Evolutionary conservation across 768 basidiomycete genomes (phyloP).

Genomic region (Russula abietina): DNA sequence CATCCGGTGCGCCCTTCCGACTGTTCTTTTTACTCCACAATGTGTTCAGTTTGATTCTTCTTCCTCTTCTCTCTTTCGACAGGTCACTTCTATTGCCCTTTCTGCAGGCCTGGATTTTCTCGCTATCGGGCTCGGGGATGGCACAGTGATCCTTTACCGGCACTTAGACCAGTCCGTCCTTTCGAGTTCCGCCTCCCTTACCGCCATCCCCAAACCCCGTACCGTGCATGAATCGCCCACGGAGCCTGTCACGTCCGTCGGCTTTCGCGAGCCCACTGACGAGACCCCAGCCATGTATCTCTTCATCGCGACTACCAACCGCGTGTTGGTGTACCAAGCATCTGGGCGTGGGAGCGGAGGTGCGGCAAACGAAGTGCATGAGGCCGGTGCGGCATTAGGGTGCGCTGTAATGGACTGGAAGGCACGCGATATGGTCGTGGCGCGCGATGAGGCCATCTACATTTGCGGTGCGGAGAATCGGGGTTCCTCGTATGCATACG

Average conservation of each 20-base stretch:
- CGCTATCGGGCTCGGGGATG: constrained; percentile 91
- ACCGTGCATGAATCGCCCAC: constrained; percentile 75
- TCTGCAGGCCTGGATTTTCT: constrained; percentile 76
- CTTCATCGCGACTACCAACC: constrained; percentile 84
- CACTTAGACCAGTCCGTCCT: constrained; percentile 87
- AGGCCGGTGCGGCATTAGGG: constrained; percentile 76
- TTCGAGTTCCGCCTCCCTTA: constrained; percentile 55
- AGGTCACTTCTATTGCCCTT: constrained; percentile 59
- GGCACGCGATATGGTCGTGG: constrained; percentile 71
- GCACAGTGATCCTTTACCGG: constrained; percentile 85
- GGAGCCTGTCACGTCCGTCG: constrained; percentile 90
- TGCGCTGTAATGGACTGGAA: constrained; percentile 80
- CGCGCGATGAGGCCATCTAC: constrained; percentile 88
- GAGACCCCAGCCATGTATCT: constrained; percentile 44
- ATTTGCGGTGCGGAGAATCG: constrained; percentile 76
- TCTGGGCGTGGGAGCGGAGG: constrained; percentile 66
- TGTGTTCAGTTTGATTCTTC: constrained; percentile 3
- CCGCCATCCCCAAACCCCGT: constrained; percentile 78
- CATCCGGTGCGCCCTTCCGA: constrained; percentile 51
- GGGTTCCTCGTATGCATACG: constrained; percentile 83
- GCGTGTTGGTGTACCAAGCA: constrained; percentile 70
- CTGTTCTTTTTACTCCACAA: not conserved
- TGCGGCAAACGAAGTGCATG: constrained; percentile 67
- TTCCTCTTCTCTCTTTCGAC: constrained; percentile 30
- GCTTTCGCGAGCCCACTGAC: constrained; percentile 62